phyloP scores from a whole-genome alignment of 2,329 filamentous ascomycete genomes.

The Aspergillus spinulosporus region DNA sequence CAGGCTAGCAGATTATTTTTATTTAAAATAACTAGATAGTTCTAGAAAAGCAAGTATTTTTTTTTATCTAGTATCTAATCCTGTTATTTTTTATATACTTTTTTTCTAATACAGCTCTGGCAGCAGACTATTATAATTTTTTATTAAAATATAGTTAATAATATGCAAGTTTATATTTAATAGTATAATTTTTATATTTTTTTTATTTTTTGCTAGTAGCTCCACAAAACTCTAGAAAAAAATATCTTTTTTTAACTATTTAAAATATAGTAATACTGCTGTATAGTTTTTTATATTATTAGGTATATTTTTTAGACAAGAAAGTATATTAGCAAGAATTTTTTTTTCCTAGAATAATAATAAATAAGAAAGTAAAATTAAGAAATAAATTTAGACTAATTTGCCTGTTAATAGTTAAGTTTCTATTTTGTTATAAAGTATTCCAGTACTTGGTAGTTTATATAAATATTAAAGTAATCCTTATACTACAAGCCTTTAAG shows the following conservation, averaged over 20 bases:
- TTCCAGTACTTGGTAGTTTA: conserved; percentile 31
- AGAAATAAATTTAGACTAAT: conserved; percentile 13
- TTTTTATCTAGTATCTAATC: neutral
- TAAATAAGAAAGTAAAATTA: conserved; percentile 19
- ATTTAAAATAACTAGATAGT: neutral
- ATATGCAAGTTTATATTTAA: neutral
- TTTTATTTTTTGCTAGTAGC: neutral
- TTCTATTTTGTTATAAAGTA: conserved; percentile 29
- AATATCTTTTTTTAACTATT: neutral
- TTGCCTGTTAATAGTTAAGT: conserved; percentile 16
- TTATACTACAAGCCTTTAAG: conserved; percentile 18
- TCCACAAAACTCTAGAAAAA: neutral
- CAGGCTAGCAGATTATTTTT: neutral
- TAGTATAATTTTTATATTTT: neutral
- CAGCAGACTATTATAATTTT: neutral
- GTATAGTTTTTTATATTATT: neutral
- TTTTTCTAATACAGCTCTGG: neutral
- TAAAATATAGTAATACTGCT: neutral
- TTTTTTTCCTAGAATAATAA: conserved; percentile 17
- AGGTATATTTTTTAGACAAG: neutral
- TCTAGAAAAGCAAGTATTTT: neutral
- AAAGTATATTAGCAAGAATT: conserved; percentile 3
- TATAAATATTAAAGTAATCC: conserved; percentile 19
- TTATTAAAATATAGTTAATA: neutral
- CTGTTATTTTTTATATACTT: neutral